Base-by-base conservation (phyloP, 495 filamentous ascomycete species). In the Talaromyces thailandensis region DNA sequence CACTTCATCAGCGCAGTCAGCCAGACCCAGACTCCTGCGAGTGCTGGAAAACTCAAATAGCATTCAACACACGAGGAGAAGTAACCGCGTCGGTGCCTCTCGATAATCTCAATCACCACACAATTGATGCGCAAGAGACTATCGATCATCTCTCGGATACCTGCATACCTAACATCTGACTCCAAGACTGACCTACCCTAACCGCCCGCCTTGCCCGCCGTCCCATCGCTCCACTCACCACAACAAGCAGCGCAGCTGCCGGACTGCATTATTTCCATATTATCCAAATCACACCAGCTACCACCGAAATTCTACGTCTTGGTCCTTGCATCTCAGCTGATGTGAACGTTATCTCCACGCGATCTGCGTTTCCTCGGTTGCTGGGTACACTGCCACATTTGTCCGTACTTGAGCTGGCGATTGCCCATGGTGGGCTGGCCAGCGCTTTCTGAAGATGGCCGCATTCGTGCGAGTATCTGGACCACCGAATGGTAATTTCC, bases 381-480 rank as follows among this genome's bases (percentile, higher is more conserved):
- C 59, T 61, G 21, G 25, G n/a, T 23, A 31, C 11, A 35, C 29
- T 28, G 40, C 23, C 43, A n/a, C 43, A 35, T 35, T 29, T 51
- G 7, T 60, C 25, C 18, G 18, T 7, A 65, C 68, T 58, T 66
- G 65, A 65, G 51, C 69, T 66, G 64, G 68, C 71, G 70, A 73
- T 67, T 67, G 73, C 68, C 71, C 70, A 80, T 80, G 77, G 75
- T 80, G 74, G 72, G 72, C 74, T 65, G 71, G 70, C 66, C 65
- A 67, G 69, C 63, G 68, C 65, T 64, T 65, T 69, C 62, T 74
- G 69, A 84, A 73, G 72, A 88, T 93, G 84, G 83, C 91, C 73
- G 93, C 93, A 73, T 93, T 89, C 74, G 94, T 98, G 78, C 90
- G 95, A 81, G 91, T 98, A 80, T 95, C 91, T 70, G 94, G 94